phyloP scores from a whole-genome alignment of 2,329 filamentous ascomycete genomes.

The Exophiala dermatitidis region DNA sequence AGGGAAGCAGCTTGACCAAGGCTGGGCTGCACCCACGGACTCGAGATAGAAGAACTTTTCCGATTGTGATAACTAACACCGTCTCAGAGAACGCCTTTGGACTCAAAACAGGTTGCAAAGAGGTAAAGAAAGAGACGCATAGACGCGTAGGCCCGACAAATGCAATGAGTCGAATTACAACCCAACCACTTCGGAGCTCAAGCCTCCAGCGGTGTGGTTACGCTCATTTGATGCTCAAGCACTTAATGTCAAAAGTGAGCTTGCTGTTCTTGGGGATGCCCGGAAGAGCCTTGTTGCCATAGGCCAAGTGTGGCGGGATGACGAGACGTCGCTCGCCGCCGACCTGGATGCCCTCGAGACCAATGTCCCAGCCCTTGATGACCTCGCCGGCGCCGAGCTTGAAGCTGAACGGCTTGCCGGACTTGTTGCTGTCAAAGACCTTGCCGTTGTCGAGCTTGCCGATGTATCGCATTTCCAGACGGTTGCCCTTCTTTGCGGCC shows the following conservation, averaged over 20 bases:
- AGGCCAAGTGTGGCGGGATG: slow-evolving; percentile 79
- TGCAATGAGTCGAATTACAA: too few relatives aligned
- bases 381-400: slow-evolving; percentile 91
- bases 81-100: too few relatives aligned
- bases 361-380: slow-evolving; percentile 98
- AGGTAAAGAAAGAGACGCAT: too few relatives aligned
- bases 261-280: slow-evolving; percentile 89
- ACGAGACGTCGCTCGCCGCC: slow-evolving; percentile 90
- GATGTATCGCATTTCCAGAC: slow-evolving; percentile 92
- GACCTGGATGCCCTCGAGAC: slow-evolving; percentile 82
- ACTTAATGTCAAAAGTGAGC: slow-evolving; percentile 85
- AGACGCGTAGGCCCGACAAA: too few relatives aligned
- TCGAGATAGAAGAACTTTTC: too few relatives aligned
- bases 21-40: too few relatives aligned
- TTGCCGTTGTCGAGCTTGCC: slow-evolving; percentile 93
- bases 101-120: too few relatives aligned
- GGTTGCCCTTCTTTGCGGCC: slow-evolving; percentile 81
- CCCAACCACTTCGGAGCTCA: too few relatives aligned
- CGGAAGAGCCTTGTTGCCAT: slow-evolving; percentile 74
- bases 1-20: too few relatives aligned
- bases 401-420: slow-evolving; percentile 94
- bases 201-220: neutral
- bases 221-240: slow-evolving; percentile 42
- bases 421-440: slow-evolving; percentile 90
- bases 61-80: too few relatives aligned